phyloP scores from a whole-genome alignment of 2,329 filamentous ascomycete genomes.

The Phialophora macrospora region DNA sequence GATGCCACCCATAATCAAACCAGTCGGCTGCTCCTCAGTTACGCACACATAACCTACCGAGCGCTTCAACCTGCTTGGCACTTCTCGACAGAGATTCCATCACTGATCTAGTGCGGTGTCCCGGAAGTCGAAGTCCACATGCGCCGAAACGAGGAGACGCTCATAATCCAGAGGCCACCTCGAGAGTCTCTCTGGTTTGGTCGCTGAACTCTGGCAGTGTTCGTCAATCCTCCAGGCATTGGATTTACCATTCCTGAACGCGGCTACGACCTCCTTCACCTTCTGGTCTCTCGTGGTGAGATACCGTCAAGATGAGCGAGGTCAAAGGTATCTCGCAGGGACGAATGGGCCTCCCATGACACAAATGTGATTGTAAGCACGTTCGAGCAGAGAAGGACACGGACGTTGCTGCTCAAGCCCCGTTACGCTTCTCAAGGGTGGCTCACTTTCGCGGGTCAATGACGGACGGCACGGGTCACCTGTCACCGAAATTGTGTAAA shows the following conservation, averaged over 20 bases:
- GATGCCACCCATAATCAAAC: neutral
- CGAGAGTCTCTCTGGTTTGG: neutral
- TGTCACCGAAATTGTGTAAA: neutral
- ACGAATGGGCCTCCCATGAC: neutral
- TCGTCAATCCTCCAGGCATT: neutral
- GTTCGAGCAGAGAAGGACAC: neutral
- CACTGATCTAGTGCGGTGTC: neutral
- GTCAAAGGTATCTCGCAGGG: neutral
- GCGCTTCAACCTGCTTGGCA: neutral
- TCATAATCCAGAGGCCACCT: neutral
- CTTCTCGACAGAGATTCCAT: neutral
- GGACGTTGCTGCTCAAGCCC: neutral
- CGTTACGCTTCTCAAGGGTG: neutral
- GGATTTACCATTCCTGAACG: neutral
- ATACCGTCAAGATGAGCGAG: neutral
- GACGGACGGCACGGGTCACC: neutral
- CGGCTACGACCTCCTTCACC: neutral
- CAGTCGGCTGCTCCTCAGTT: neutral
- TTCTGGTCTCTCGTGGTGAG: neutral
- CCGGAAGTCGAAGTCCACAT: neutral
- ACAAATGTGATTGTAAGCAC: neutral
- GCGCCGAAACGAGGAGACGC: neutral
- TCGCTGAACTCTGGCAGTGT: neutral
- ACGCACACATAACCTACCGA: neutral
- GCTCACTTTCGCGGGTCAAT: neutral